Base-by-base conservation (phyloP, 495 filamentous ascomycete genomes). In the Penicillium verhagenii region DNA sequence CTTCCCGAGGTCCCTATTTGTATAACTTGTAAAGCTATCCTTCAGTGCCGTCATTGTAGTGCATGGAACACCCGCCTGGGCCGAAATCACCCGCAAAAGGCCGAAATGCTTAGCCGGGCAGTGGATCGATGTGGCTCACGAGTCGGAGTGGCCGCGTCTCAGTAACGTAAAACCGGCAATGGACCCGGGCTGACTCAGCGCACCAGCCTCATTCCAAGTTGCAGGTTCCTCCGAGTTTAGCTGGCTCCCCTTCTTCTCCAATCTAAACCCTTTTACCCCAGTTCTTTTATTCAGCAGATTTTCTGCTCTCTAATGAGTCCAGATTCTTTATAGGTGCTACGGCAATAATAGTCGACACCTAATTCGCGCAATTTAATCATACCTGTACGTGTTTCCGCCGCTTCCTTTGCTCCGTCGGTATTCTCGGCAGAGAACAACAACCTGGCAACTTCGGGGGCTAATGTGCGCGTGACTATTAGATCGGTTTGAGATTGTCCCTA, bases 281-380 rank as follows among this genome's bases (percentile, higher is more conserved):
- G 35, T 42, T 37, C 33, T 54, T 26, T 52, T 57, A 54, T 48
- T 54, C 53, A 59, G 59, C 60, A 70, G 71, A 65, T 60, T 61
- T 66, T 65, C 53, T 62, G 65, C 72, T 74, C 69, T 76, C 72
- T 76, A 67, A 76, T 76, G 73, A 72, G 69, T 76, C 64, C 64
- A 60, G 69, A 64, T 63, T 67, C 47, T 59, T 58, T 64, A 61
- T 72, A 76, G 73, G 73, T 76, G 73, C 61, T 73, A 73, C 71
- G 71, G 72, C 73, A 74, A 68, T 65, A 59, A 58, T 72, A 71
- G 73, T 77, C 73, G 68, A 72, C 69, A 75, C 72, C 73, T 76
- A 71, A 58, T 68, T 58, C 14, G 24, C 61, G 50, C 51, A 33
- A 61, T 54, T 45, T 46, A 45, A 45, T 28, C 46, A 50, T 37